A percentile compares a stretch with the other conserved stretches of the same genome.
These are phyloP conservation scores for Salix koriyanagi DNA, from an alignment of 345 rosid genomes.

Conservation along the genomic window DNA sequence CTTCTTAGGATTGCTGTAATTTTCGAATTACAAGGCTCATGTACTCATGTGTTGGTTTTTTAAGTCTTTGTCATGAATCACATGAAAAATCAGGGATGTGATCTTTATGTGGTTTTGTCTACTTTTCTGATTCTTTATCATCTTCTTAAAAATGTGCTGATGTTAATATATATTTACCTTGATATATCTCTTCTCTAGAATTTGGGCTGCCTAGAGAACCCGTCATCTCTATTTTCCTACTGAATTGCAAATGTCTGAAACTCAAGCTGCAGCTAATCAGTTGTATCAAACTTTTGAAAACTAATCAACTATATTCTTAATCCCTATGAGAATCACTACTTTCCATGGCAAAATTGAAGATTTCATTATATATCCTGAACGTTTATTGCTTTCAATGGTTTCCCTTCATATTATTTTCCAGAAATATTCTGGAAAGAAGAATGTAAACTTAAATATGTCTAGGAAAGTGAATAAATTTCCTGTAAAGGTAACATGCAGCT, in stretches of 20 bases:
- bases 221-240: background rate
- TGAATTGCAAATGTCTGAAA: background rate
- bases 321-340: background rate
- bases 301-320: background rate
- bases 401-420: too few species aligned
- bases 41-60: background rate
- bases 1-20: background rate
- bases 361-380: too few species aligned
- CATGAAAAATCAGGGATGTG: background rate
- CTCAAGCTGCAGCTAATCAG: background rate
- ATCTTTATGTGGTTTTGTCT: background rate
- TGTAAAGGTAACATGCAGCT: too few species aligned
- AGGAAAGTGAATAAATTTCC: too few species aligned
- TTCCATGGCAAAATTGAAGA: background rate
- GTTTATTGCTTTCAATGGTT: too few species aligned
- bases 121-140: background rate
- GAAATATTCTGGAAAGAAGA: too few species aligned
- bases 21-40: background rate
- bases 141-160: background rate
- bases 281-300: background rate
- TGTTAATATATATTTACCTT: background rate
- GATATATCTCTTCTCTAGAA: background rate
- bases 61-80: background rate
- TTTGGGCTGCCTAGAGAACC: background rate
- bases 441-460: too few species aligned